Percentiles rank a stretch among this genome's conserved stretches.
phyloP scores from a whole-genome alignment of 768 basidiomycete species.

The Trametes cinnabarina region DNA sequence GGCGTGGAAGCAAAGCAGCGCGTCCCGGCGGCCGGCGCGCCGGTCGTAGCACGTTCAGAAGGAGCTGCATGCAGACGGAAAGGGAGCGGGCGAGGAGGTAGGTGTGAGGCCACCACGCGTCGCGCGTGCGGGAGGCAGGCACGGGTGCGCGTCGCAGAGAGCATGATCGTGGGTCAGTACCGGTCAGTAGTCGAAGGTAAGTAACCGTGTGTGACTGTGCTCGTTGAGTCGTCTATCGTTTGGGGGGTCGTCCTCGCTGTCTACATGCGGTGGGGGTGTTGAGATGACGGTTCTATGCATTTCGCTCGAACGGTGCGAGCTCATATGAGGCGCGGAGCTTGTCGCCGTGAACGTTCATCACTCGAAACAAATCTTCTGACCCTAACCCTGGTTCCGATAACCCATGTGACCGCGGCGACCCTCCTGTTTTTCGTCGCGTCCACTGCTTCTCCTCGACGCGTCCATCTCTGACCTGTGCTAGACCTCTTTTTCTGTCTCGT shows the following conservation, averaged over 20 bases:
- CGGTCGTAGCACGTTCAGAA: neutral
- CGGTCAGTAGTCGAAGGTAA: too few species aligned
- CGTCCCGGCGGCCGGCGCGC: neutral
- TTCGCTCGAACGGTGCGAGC: neutral
- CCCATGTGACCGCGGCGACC: conserved; percentile 15
- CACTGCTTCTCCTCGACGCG: neutral
- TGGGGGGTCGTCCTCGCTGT: neutral
- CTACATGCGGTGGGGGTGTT: neutral
- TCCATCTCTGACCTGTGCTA: neutral
- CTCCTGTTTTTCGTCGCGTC: conserved; percentile 4
- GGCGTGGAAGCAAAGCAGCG: neutral
- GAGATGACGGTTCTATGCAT: neutral
- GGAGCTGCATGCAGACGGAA: neutral
- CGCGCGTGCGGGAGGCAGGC: conserved; percentile 5
- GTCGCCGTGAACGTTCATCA: neutral
- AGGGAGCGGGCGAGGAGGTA: neutral
- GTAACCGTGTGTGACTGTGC: neutral
- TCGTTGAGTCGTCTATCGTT: neutral
- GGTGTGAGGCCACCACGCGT: conserved; percentile 6
- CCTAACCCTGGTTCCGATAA: conserved; percentile 13
- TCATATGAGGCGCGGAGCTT: neutral
- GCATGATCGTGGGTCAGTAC: neutral
- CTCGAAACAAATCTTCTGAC: conserved; percentile 4
- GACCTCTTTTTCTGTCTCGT: neutral
- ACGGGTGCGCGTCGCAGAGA: conserved; percentile 8